phyloP scores from a whole-genome alignment of 1,284 basidiomycete species.

The Boletus mariae region DNA sequence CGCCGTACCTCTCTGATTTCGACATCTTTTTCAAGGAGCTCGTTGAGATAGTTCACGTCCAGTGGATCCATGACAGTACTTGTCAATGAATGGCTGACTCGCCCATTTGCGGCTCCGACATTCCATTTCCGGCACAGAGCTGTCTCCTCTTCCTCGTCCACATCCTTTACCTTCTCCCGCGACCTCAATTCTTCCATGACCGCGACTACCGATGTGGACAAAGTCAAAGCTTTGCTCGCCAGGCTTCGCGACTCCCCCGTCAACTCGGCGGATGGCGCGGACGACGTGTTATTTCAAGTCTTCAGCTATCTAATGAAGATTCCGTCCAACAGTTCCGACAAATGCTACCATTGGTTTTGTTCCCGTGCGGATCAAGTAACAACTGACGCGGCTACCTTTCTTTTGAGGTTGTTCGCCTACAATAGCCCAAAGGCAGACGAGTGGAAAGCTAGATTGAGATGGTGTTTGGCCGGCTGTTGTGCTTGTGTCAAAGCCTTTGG shows the following conservation, averaged over 20 bases:
- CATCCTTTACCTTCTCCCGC: background rate
- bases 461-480: conserved; percentile 58
- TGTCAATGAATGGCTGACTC: conserved; percentile 8
- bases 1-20: conserved; percentile 48
- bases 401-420: conserved; percentile 79
- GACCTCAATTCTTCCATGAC: conserved; percentile 26
- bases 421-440: conserved; percentile 51
- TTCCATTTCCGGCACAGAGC: background rate
- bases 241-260: conserved; percentile 55
- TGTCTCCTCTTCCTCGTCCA: background rate
- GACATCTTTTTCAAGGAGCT: conserved; percentile 50
- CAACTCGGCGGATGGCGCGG: conserved; percentile 44
- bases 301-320: conserved; percentile 55
- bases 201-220: conserved; percentile 20
- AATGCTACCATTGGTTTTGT: conserved; percentile 71
- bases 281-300: conserved; percentile 50
- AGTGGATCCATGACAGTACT: conserved; percentile 47
- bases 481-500: conserved; percentile 67
- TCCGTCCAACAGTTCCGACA: conserved; percentile 35
- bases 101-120: background rate
- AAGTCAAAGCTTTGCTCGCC: conserved; percentile 45
- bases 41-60: conserved; percentile 52
- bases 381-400: conserved; percentile 67
- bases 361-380: conserved; percentile 48
- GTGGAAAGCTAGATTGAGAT: conserved; percentile 60